These are phyloP conservation scores for Rhizomucor miehei DNA, from an alignment of 371 early-diverging fungal genomes.

Conservation along the genomic window DNA sequence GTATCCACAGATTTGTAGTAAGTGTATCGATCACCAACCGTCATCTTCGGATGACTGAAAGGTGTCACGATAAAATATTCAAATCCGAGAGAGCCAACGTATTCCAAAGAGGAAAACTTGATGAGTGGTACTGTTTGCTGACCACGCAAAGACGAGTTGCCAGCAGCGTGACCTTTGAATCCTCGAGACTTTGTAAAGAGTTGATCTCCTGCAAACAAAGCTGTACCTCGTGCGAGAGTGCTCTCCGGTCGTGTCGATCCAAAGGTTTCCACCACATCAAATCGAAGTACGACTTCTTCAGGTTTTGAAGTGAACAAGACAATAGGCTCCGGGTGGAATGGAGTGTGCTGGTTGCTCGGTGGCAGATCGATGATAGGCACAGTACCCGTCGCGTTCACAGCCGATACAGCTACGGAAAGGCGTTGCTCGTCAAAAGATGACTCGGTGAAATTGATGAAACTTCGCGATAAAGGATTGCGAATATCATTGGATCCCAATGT, in stretches of 20 bases:
- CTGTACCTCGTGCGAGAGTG: conserved; percentile 60
- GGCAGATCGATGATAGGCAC: conserved; percentile 64
- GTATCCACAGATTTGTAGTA: conserved; percentile 67
- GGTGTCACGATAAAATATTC: conserved; percentile 69
- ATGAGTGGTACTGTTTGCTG: conserved; percentile 61
- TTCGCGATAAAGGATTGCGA: conserved; percentile 39
- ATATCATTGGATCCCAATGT: conserved; percentile 69
- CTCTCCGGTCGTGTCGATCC: conserved; percentile 35
- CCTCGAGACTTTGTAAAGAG: conserved; percentile 38
- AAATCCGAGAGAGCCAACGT: conserved; percentile 59
- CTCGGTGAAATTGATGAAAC: conserved; percentile 23
- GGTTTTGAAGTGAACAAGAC: conserved; percentile 52
- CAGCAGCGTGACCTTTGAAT: conserved; percentile 32
- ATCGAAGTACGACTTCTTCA: conserved; percentile 56
- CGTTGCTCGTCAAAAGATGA: conserved; percentile 33
- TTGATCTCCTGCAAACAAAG: conserved; percentile 50
- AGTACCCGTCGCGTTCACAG: conserved; percentile 61
- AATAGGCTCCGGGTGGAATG: conserved; percentile 56
- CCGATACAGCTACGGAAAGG: conserved; percentile 59
- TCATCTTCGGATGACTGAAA: conserved; percentile 60
- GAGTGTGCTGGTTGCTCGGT: conserved; percentile 23
- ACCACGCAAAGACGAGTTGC: conserved; percentile 40
- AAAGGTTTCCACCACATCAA: conserved; percentile 68
- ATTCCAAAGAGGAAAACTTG: conserved; percentile 48
- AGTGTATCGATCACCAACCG: conserved; percentile 55